Base-by-base conservation (phyloP, 345 rosid species). In the Eucalyptus grandis region DNA sequence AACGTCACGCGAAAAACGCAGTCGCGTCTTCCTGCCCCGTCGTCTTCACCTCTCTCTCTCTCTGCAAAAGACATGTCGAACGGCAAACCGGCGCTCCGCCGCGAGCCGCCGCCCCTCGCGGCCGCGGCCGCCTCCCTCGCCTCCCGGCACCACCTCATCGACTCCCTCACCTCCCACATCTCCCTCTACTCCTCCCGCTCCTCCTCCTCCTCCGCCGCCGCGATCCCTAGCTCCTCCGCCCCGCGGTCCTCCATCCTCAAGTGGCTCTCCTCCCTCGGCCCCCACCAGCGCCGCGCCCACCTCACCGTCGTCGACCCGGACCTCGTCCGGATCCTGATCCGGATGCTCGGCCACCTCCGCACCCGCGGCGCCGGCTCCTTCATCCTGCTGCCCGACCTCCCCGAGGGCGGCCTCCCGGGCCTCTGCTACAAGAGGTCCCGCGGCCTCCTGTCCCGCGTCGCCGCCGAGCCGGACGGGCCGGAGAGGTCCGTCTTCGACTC, bases 321-420 rank as follows among this genome's bases (percentile, higher is more conserved):
- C 44, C 95, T 97, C 94, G 91, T 93, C 27, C 95, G 91, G 88
- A 90, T 98, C n/a, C 89, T 97, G 14, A 87, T 97, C 88, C 99
- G 94, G 92, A 98, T 98, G 99, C 94, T 97, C 86, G 92, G 91
- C 85, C 90, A 95, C 87, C 87, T 96, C 90, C 95, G 89, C 90
- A 86, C 94, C 1, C 93, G 91, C 47, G 99, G 99, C 47, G 94
- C 87, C 49, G 95, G 99, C 87, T 92, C 93, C 88, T 98, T 98
- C 95, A 97, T 98, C 91, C 93, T 96, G 88, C 94, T 98, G 47
- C 95, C 99, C 3, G 99, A 98, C 94, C 92, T 98, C 69, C 98
- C 97, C 89, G 93, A 95, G 11, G 83, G 69, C n/a, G 95, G 90
- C 13, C 97, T 98, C 44, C 99, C 99, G 51, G 81, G 95, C 62